phyloP scores from a whole-genome alignment of 78 protist genomes.

The Isochrysis galbana region DNA sequence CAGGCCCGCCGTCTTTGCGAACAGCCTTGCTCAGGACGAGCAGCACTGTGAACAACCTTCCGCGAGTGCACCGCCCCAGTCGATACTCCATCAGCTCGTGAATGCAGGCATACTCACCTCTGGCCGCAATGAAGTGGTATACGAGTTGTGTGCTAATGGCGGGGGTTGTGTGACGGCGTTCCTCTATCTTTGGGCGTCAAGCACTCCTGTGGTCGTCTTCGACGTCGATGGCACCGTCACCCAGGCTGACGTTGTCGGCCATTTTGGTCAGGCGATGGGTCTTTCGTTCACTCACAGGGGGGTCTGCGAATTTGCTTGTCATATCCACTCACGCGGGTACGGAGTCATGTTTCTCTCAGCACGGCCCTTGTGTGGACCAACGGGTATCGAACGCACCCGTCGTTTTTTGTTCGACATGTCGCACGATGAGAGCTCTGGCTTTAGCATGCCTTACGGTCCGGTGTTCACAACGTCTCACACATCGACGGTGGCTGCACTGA shows the following conservation, averaged over 20 bases:
- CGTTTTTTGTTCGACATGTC: not conserved
- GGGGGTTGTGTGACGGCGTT: not conserved
- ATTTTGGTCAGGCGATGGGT: not conserved
- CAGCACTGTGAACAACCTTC: no score
- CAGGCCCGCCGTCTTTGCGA: no score
- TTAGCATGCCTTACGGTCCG: not conserved
- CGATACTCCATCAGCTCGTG: no score
- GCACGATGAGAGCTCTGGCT: not conserved
- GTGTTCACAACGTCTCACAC: not conserved
- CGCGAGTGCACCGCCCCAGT: no score
- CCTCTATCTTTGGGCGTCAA: not conserved
- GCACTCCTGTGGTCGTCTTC: not conserved
- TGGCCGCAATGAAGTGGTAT: no score
- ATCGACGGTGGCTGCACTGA: not conserved
- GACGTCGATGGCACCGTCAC: slow-evolving; percentile 23
- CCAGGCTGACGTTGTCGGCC: not conserved
- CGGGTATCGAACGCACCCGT: not conserved
- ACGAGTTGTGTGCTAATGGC: no score
- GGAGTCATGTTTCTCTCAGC: not conserved
- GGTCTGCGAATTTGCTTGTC: not conserved
- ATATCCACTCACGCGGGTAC: not conserved
- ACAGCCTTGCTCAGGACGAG: no score
- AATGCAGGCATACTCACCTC: no score
- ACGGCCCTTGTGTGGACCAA: not conserved
- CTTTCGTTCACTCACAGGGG: not conserved